A percentile compares a stretch with the other conserved stretches of the same genome.
These are phyloP conservation scores for Zopfochytrium polystomum DNA, from an alignment of 371 early-diverging fungal species.

Conservation along the genomic window DNA sequence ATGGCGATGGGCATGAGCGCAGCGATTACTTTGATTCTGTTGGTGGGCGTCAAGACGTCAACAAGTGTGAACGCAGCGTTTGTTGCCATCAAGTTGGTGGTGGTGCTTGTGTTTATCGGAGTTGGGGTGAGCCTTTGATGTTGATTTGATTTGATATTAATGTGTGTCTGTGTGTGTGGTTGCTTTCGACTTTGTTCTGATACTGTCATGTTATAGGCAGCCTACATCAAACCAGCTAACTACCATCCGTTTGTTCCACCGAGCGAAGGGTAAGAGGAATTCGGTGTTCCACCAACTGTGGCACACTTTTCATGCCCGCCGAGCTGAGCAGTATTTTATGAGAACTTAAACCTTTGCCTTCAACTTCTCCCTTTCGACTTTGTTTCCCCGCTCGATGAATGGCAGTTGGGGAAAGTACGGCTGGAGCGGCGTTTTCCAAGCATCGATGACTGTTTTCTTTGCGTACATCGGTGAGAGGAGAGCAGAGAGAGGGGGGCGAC, in stretches of 20 bases:
- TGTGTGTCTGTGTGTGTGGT: background rate
- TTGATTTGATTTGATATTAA: background rate
- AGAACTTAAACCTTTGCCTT: slow-evolving; percentile 46
- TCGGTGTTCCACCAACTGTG: too few relatives aligned
- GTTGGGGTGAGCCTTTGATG: slow-evolving; percentile 31
- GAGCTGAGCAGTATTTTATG: too few relatives aligned
- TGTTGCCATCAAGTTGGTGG: slow-evolving; percentile 70
- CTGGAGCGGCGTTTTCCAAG: slow-evolving; percentile 26
- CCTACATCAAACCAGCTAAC: slow-evolving; percentile 65
- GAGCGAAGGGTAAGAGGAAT: slow-evolving; percentile 32
- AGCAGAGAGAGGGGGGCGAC: too few relatives aligned
- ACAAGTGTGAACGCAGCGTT: slow-evolving; percentile 66
- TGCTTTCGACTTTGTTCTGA: slow-evolving; percentile 1
- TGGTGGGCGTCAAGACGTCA: slow-evolving; percentile 74
- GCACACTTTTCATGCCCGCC: too few relatives aligned
- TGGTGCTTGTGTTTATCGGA: slow-evolving; percentile 78
- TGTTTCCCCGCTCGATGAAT: too few relatives aligned
- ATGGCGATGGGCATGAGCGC: too few relatives aligned
- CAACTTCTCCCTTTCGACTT: background rate
- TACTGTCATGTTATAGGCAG: slow-evolving; percentile 20
- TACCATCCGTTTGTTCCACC: slow-evolving; percentile 78
- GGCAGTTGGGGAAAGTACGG: slow-evolving; percentile 8
- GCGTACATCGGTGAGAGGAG: slow-evolving; percentile 37
- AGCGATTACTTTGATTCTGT: slow-evolving; percentile 58
- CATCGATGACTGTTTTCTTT: slow-evolving; percentile 80